Evolutionary conservation across 805 yeast species (phyloP), one percentile per base, ranked within the genome.

Genomic region (Grigorovia humatica): DNA sequence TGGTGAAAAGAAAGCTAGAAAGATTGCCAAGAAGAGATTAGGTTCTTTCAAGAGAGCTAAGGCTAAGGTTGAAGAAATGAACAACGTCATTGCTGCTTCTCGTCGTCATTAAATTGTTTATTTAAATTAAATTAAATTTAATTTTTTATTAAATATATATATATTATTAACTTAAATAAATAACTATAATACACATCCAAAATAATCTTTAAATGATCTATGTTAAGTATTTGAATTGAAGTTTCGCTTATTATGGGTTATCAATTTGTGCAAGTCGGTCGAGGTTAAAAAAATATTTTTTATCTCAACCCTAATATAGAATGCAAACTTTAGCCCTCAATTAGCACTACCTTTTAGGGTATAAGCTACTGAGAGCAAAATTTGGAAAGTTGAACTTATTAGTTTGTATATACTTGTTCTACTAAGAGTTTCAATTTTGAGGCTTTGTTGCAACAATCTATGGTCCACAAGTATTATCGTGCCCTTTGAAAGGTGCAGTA

Each of bases 1-100:
- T 75, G 96, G 96, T 84, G 99, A 93, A 81, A 93, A 93, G 95
- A 93, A 98, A 83, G 99, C 99, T 67, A 88, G 93, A 88, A 93
- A 93, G 89, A 89, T 93, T 74, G 97, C 98, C 66, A 93, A 93
- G 93, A 93, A 88, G 96, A 91, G 93, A 88, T 88, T 93, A 74
- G 99, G 99, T 80, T 88, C 99, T 70, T 95, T 91, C 85, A 84
- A 83, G 82, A 95, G 99, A 83, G 97, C 98, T 71, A 88, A 88
- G 87, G 93, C 88, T 76, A 93, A 93, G 90, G 95, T 93, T 74
- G 99, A 93, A 80, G 96, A 90, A 79, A 86, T 95, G 90, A 88
- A 80, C 85, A 76, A 79, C 74, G 81, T 91, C 82, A 91, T 91
- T 77, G 86, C 96, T 74, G 96, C 90, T 78, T 81, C 96, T 69